These are phyloP conservation scores for Rhodotorula sp. DNA, from an alignment of 1,284 basidiomycete species.

Conservation along the genomic window DNA sequence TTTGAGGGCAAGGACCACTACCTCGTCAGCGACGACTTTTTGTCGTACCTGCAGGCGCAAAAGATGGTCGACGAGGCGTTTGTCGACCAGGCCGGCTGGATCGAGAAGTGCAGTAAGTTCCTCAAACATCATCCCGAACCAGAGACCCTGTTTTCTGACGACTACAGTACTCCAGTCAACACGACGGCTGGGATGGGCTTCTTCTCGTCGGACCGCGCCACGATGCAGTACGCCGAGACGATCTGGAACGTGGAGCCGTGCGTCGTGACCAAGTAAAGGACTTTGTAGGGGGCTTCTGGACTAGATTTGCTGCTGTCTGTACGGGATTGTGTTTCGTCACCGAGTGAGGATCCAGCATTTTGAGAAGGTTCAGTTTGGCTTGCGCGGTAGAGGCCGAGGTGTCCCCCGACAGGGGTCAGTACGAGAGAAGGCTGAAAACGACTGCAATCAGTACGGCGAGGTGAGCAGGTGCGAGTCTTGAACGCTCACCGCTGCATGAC, in stretches of 20 bases:
- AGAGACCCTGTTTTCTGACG: no score
- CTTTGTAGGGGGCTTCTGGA: no score
- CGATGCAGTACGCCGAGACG: conserved; percentile 61
- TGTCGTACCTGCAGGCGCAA: conserved; percentile 75
- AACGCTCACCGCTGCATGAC: neutral
- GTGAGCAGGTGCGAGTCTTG: neutral
- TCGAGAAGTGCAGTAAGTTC: conserved; percentile 75
- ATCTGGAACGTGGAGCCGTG: conserved; percentile 42
- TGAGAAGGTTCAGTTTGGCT: no score
- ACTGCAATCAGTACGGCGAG: neutral
- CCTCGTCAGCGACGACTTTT: conserved; percentile 77
- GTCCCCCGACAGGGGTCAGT: no score
- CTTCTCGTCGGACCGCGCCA: conserved; percentile 87
- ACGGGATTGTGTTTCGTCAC: no score
- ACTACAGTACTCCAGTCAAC: conserved; percentile 48
- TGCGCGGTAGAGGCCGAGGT: no score
- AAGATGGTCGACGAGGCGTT: conserved; percentile 83
- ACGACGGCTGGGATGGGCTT: conserved; percentile 67
- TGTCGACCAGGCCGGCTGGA: conserved; percentile 70
- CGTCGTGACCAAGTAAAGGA: conserved; percentile 10
- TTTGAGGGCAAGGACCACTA: conserved; percentile 42
- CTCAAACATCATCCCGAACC: conserved; percentile 58
- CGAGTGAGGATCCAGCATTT: no score
- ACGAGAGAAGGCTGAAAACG: no score
- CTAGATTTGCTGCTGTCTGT: neutral